phyloP scores from a whole-genome alignment of 2,329 filamentous ascomycete species.

The Bipolaris gigantea region DNA sequence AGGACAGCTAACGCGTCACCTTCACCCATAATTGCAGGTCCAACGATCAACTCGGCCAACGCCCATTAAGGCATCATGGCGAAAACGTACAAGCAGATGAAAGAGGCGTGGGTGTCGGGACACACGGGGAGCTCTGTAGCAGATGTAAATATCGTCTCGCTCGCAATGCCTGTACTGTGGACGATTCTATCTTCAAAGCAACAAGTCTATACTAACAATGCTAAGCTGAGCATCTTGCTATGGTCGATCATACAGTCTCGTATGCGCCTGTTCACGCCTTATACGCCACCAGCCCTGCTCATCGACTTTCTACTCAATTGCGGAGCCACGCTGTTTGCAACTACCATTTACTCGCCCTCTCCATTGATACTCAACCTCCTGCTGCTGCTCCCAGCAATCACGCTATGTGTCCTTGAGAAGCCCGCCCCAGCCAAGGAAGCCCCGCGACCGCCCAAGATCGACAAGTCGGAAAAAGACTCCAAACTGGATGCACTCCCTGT shows the following conservation, averaged over 20 bases:
- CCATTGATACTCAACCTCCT: conserved; percentile 75
- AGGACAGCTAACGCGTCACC: conserved; percentile 27
- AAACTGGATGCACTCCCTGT: conserved; percentile 64
- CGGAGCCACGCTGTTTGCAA: conserved; percentile 77
- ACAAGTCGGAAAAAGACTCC: conserved; percentile 18
- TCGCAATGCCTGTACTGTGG: conserved; percentile 74
- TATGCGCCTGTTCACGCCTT: conserved; percentile 79
- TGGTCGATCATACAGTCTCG: conserved; percentile 89
- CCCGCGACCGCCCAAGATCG: conserved; percentile 27
- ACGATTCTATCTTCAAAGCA: conserved; percentile 19
- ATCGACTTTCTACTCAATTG: conserved; percentile 90
- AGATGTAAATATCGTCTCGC: conserved; percentile 85
- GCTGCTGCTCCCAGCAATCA: conserved; percentile 69
- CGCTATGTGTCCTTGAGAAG: conserved; percentile 57
- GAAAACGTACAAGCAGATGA: conserved; percentile 79
- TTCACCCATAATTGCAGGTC: conserved; percentile 7
- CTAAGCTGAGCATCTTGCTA: conserved; percentile 75
- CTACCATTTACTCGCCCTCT: conserved; percentile 77
- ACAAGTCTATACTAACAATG: conserved; percentile 28
- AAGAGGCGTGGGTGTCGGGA: conserved; percentile 94
- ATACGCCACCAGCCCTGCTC: conserved; percentile 66
- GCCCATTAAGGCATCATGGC: conserved; percentile 29
- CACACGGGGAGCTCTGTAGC: conserved; percentile 78
- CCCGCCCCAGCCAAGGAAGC: conserved; percentile 19
- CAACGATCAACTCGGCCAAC: conserved; percentile 16